Evolutionary conservation across 495 filamentous ascomycete genomes (phyloP).

Genomic region (Aspergillus egyptiacus): DNA sequence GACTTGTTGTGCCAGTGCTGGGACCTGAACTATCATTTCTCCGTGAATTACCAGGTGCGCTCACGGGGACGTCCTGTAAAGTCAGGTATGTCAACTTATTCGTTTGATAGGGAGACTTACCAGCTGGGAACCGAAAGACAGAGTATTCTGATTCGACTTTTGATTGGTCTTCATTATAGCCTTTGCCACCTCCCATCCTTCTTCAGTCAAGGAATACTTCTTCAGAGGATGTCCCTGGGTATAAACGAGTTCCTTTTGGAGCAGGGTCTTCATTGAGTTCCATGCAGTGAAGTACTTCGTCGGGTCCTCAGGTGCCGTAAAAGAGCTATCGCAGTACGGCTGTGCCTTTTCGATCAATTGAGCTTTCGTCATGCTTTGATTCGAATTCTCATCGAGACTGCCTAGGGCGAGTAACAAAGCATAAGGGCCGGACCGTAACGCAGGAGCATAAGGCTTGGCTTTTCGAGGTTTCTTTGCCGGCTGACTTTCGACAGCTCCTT

Average conservation of each 20-base stretch:
- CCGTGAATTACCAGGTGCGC: not conserved
- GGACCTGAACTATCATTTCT: not conserved
- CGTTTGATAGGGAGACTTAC: slow-evolving; percentile 9
- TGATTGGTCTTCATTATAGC: slow-evolving; percentile 51
- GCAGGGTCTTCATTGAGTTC: slow-evolving; percentile 76
- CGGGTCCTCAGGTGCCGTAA: slow-evolving; percentile 60
- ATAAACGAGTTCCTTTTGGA: slow-evolving; percentile 69
- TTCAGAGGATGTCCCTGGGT: slow-evolving; percentile 62
- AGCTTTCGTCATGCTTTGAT: slow-evolving; percentile 57
- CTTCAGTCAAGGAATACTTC: slow-evolving; percentile 68
- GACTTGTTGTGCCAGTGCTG: no score
- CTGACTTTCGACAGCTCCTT: slow-evolving; percentile 30
- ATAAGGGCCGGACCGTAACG: slow-evolving; percentile 66
- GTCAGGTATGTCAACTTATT: not conserved
- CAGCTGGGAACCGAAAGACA: slow-evolving; percentile 15
- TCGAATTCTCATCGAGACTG: slow-evolving; percentile 49
- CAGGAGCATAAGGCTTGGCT: slow-evolving; percentile 64
- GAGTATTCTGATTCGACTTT: slow-evolving; percentile 17
- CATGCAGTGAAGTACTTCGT: slow-evolving; percentile 75
- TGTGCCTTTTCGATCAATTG: slow-evolving; percentile 67
- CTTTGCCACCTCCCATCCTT: slow-evolving; percentile 72
- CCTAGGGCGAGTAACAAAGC: slow-evolving; percentile 65
- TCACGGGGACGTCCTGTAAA: not conserved
- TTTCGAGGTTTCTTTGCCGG: slow-evolving; percentile 61
- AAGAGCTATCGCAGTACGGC: slow-evolving; percentile 67